Percentiles rank a stretch among this genome's conserved stretches.
phyloP scores from a whole-genome alignment of 257 asterid species.

The Solanum corneliomulleri region DNA sequence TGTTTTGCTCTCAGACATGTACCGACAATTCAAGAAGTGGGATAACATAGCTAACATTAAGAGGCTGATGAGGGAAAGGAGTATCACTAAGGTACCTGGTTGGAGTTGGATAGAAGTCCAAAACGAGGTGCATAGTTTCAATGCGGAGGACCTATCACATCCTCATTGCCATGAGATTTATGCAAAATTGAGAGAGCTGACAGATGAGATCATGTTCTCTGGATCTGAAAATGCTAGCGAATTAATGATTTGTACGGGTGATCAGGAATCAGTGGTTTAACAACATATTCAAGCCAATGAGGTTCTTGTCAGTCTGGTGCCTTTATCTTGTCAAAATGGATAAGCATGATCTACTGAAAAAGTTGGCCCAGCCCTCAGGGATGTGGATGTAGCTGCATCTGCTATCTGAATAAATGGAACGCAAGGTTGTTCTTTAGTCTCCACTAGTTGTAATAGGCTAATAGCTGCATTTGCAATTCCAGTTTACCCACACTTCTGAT shows the following conservation, averaged over 20 bases:
- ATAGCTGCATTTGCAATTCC: neutral
- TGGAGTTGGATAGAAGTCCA: constrained; percentile 84
- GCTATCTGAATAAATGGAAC: neutral
- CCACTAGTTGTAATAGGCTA: neutral
- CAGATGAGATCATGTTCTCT: constrained; percentile 24
- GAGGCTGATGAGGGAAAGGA: constrained; percentile 61
- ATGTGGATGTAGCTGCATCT: neutral
- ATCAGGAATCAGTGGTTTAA: constrained; percentile 11
- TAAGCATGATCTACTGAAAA: neutral
- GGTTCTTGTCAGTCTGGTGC: neutral
- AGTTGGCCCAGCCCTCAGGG: neutral
- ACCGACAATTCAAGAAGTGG: constrained; percentile 65
- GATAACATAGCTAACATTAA: constrained; percentile 58
- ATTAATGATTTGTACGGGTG: neutral
- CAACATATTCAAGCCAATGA: neutral
- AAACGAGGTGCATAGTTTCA: constrained; percentile 56
- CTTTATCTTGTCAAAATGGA: neutral
- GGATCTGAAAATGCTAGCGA: constrained; percentile 7
- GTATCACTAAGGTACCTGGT: constrained; percentile 75
- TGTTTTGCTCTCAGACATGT: constrained; percentile 70
- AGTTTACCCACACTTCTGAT: neutral
- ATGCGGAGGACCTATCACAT: constrained; percentile 64
- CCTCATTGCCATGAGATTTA: constrained; percentile 40
- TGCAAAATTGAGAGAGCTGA: constrained; percentile 24
- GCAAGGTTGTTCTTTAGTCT: neutral